Conservation (phyloP, 2,329 filamentous ascomycete species). For the Xylariales sp. region DNA sequence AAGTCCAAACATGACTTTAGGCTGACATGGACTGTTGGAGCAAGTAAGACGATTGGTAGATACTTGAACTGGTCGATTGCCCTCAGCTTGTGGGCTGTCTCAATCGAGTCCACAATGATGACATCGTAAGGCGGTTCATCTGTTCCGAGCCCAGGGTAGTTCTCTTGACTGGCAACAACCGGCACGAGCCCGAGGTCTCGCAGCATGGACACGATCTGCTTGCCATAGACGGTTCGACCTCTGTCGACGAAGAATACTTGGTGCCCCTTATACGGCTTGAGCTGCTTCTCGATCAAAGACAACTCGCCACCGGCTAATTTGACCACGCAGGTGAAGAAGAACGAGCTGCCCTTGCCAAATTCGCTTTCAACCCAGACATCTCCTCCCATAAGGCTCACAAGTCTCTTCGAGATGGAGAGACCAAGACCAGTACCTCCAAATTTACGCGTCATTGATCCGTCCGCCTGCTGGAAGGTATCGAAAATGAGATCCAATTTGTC, state of each 20-base stretch:
- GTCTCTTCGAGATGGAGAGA: constrained; percentile 87
- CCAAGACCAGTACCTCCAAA: constrained; percentile 94
- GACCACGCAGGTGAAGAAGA: constrained; percentile 94
- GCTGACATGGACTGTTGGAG: constrained; percentile 83
- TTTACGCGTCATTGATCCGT: constrained; percentile 91
- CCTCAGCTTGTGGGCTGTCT: constrained; percentile 79
- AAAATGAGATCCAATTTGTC: constrained; percentile 97
- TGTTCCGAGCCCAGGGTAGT: constrained; percentile 51
- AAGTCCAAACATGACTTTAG: constrained; percentile 91
- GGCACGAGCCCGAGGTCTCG: constrained; percentile 74
- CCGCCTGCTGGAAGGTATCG: constrained; percentile 97
- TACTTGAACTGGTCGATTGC: constrained; percentile 96
- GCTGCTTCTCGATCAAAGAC: constrained; percentile 71
- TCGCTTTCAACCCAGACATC: constrained; percentile 94
- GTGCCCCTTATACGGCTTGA: constrained; percentile 87
- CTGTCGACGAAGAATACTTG: constrained; percentile 94
- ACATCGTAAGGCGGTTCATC: constrained; percentile 78
- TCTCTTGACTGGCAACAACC: constrained; percentile 77
- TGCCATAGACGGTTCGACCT: constrained; percentile 70
- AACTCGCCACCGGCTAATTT: constrained; percentile 78
- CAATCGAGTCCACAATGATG: constrained; percentile 90
- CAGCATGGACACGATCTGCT: constrained; percentile 75
- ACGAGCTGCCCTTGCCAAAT: constrained; percentile 85
- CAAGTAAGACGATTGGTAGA: constrained; percentile 88
- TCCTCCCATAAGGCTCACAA: constrained; percentile 94